Base-by-base conservation (phyloP, 257 asterid genomes). In the Forsythia suspensa region DNA sequence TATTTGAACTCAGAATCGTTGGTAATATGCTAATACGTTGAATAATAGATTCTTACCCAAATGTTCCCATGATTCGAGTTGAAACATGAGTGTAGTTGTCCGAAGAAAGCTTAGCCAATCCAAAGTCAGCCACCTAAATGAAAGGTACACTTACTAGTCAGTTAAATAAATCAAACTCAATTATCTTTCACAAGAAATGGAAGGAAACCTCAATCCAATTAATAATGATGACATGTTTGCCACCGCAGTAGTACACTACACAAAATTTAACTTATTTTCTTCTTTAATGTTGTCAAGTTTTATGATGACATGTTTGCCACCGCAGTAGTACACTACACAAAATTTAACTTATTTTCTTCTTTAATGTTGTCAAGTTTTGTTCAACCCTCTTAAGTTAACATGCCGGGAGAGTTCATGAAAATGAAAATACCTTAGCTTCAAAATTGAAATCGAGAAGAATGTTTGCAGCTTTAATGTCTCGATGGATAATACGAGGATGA, bases 1-100 rank as follows among this genome's bases (percentile, higher is more conserved):
- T 15, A 51, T 51, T 15, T 51, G n/a, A 51, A 51, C 51, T 9
- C 20, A 51, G 4, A 13, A 6, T 12, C 6, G 15, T 12, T 3
- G 4, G 2, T 51, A 51, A 18, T n/a, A 57, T 3, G 8, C 4
- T 57, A 0, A 61, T 8, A 61, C 10, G 38, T 20, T 21, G 40
- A 63, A 11, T 6, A 63, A 29, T 63, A 29, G 38, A 63, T 24
- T 77, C 84, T 48, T 80, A 95, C 98, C 98, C 98, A 21, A 95
- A 92, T 55, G 98, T 95, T 77, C 98, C 98, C 98, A 95, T 95
- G 48, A 95, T 92, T 51, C 98, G 91, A 38, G 98, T 95, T 10
- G 98, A 95, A 24, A 95, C 98, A 77, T 92, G 98, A 70, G 98
- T 91, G 75, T 86, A 34, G 81, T 83, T 92, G 79, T 92, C 98